Percentiles rank a stretch among this genome's conserved stretches.
phyloP scores from a whole-genome alignment of 768 basidiomycete genomes.

The Boletales sp. region DNA sequence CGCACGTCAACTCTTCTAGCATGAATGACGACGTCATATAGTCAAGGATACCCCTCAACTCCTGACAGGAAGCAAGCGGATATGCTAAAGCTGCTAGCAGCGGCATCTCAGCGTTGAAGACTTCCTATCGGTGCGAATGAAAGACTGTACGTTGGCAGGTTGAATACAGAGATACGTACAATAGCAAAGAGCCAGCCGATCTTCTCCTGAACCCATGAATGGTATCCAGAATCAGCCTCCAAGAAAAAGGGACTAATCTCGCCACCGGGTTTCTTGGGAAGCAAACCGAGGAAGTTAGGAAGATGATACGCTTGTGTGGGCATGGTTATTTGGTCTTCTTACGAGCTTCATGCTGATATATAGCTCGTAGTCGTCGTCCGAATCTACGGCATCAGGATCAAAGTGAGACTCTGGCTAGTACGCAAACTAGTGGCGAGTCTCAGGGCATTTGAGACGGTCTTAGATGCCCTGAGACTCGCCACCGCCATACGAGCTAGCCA shows the following conservation, averaged over 20 bases:
- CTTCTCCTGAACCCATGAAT: conserved; percentile 20
- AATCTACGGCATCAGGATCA: conserved; percentile 2
- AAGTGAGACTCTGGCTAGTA: conserved; percentile 16
- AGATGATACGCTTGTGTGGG: conserved; percentile 18
- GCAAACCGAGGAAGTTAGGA: conserved; percentile 21
- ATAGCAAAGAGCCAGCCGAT: conserved; percentile 22
- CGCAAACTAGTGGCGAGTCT: not conserved
- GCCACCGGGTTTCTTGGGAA: conserved; percentile 27
- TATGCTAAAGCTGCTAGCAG: conserved; percentile 23
- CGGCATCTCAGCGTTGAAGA: conserved; percentile 25
- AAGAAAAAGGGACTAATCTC: conserved; percentile 24
- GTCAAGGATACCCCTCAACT: conserved; percentile 21
- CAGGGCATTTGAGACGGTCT: conserved; percentile 1
- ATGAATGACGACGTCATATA: conserved; percentile 31
- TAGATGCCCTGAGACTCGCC: no score
- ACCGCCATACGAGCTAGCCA: no score
- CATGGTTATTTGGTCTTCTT: conserved; percentile 9
- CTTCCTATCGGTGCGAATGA: conserved; percentile 14
- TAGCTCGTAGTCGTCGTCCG: conserved; percentile 4
- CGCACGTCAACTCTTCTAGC: conserved; percentile 29
- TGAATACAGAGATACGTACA: conserved; percentile 7
- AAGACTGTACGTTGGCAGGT: not conserved
- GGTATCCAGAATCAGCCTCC: conserved; percentile 19
- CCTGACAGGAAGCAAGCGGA: conserved; percentile 19
- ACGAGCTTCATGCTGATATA: conserved; percentile 1